Evolutionary conservation across 129 eudicot species (phyloP), one percentile per base, ranked within the genome.

Genomic region (Gnaphalium uliginosum): DNA sequence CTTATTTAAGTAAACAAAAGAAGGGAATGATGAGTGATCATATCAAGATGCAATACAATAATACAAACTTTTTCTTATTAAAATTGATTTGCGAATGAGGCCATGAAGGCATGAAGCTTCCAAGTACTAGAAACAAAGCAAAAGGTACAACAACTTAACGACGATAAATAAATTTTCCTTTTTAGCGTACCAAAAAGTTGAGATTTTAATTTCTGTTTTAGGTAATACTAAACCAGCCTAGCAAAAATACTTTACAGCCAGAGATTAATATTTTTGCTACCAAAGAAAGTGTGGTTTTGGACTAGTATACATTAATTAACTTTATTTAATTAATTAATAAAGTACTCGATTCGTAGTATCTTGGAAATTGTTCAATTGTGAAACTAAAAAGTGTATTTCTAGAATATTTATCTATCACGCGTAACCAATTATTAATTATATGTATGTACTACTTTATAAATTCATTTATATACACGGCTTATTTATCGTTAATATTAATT

Each of bases 191-290:
- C n/a, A 72, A 62, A 43, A 23, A 6, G 26, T 11, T 56, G 17
- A 10, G 53, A 27, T 39, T n/a, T 54, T 24, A 53, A 57, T 8
- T 80, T 66, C 75, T 66, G 46, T 80, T 73, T 66, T 6, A 43
- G 83, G 83, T 66, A 39, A 39, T 39, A 71, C 73, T 73, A n/a
- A n/a, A 79, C 79, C 83, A 80, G 78, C 79, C 75, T 80, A 25
- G 79, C 83, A 23, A 50, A 39, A 71, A 66, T 80, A 57, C 83
- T 80, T 80, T 80, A 57, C 83, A 80, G 83, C 83, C 67, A 73
- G 23, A 66, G 30, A 66, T 48, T 60, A 64, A 54, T 53, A 64
- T 64, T 4, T 62, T 53, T 39, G 24, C 41, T 37, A 48, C 8
- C 64, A 73, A 67, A 66, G 8, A 80, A 79, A 79, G 83, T 66